Conservation (phyloP, 1,139 yeast genomes). For the Waltiozyma sp. region DNA sequence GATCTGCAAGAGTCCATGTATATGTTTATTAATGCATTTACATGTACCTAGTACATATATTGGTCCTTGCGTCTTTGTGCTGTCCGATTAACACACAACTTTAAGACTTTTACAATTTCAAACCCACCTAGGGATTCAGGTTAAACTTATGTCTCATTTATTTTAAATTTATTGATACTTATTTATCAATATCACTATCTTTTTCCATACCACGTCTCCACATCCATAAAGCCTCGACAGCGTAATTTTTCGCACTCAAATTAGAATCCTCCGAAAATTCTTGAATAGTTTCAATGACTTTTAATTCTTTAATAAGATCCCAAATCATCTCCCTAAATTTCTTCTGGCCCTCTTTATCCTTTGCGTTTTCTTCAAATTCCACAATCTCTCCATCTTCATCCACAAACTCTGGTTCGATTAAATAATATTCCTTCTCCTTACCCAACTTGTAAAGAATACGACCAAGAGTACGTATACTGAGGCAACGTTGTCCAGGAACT, state of each 20-base stretch:
- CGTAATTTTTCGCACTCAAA: conserved; percentile 71
- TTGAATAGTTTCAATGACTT: conserved; percentile 59
- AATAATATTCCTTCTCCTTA: conserved; percentile 34
- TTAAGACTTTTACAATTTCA: too few species aligned
- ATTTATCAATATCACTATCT: too few species aligned
- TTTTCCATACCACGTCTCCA: conserved; percentile 55
- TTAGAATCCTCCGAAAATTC: conserved; percentile 72
- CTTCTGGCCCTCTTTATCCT: conserved; percentile 29
- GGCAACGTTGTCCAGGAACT: conserved; percentile 74
- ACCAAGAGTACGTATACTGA: conserved; percentile 82
- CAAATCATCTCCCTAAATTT: conserved; percentile 60
- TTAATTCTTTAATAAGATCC: conserved; percentile 56
- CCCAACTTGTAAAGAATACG: conserved; percentile 77
- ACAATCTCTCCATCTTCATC: conserved; percentile 25
- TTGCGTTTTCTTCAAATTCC: conserved; percentile 24
- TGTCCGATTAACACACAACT: too few species aligned
- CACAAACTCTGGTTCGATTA: conserved; percentile 34
- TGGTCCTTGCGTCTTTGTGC: too few species aligned
- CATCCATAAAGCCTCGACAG: conserved; percentile 89
- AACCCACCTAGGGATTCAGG: too few species aligned
- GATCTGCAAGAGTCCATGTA: too few species aligned
- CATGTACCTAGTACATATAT: too few species aligned
- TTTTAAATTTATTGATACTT: too few species aligned
- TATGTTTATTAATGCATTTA: too few species aligned
- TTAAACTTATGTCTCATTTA: too few species aligned